Base-by-base conservation (phyloP, 2,329 filamentous ascomycete genomes). In the Trichoderma semiorbis region DNA sequence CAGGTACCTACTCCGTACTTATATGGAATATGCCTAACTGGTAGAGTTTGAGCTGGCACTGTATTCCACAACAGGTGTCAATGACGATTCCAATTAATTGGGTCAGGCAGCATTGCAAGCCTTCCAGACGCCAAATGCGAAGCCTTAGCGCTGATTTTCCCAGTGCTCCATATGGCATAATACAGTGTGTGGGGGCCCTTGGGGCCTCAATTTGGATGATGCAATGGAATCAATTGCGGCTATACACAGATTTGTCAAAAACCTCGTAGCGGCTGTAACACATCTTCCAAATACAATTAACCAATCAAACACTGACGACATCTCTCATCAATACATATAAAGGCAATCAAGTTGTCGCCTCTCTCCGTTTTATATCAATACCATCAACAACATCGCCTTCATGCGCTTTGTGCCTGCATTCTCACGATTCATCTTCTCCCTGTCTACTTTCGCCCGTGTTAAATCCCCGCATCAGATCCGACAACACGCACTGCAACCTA, bases 361-460 rank as follows among this genome's bases (percentile, higher is more conserved):
- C 30, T 26, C 4, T 4, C 32, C 7, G 12, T 34, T 34, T 3
- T 68, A 21, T 43, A 47, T 71, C 47, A 66, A 43, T 5, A 34
- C 10, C 70, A 68, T 18, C 32, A 28, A 39, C 50, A 60, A 18
- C 21, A 39, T 50, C 70, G 72, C 70, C 74, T 74, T 80, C 78
- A 89, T 89, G 86, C 85, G 84, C 77, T 83, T 88, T 75, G 83
- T 83, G 75, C 84, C 81, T 65, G 79, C 86, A 66, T 76, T 87
- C 70, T 81, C 85, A 70, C 84, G 81, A 67, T 77, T 89, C 72
- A 76, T 86, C 74, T 85, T 83, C 77, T 82, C 83, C 5, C 78
- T 88, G 73, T 85, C 85, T 73, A 83, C 79, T 75, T 79, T 85
- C 76, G 81, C 82, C 61, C 81, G 82, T 69, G 76, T 78, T 69